Percentiles rank a stretch among this genome's conserved stretches.
Conservation (phyloP, 495 filamentous ascomycete genomes). For the Tetracladium setigerum region DNA sequence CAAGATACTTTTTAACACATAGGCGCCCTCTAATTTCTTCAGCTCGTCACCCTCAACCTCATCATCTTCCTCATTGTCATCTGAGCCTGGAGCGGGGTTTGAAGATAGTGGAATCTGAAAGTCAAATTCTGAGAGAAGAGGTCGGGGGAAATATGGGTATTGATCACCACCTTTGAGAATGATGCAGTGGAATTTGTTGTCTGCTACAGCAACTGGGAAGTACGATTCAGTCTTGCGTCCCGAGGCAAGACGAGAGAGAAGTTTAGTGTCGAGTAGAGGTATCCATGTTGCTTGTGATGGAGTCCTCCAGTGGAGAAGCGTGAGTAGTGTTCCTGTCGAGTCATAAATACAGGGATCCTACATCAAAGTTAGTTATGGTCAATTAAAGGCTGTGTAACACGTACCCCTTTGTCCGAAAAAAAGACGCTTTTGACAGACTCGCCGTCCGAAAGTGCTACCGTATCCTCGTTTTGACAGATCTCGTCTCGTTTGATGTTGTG, state of each 20-base stretch:
- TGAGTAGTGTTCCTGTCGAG: conserved; percentile 74
- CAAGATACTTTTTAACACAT: conserved; percentile 64
- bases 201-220: conserved; percentile 91
- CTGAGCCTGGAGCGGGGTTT: conserved; percentile 20
- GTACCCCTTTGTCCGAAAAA: conserved; percentile 80
- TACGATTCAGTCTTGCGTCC: conserved; percentile 86
- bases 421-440: conserved; percentile 71
- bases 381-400: conserved; percentile 17
- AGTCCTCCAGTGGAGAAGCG: conserved; percentile 84
- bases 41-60: conserved; percentile 28
- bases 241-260: conserved; percentile 68
- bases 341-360: conserved; percentile 94
- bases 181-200: conserved; percentile 94
- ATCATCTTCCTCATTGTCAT: conserved; percentile 25
- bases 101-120: conserved; percentile 76
- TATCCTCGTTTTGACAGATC: conserved; percentile 84
- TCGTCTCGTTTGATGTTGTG: conserved; percentile 93
- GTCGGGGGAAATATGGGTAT: conserved; percentile 91
- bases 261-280: conserved; percentile 81
- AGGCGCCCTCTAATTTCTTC: conserved; percentile 62
- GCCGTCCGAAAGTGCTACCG: conserved; percentile 71
- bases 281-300: conserved; percentile 84
- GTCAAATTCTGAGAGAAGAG: conserved; percentile 87
- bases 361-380: background rate
- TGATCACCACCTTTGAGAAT: conserved; percentile 93